phyloP scores from a whole-genome alignment of 1,139 yeast genomes.

The Scheffersomyces segobiensis region DNA sequence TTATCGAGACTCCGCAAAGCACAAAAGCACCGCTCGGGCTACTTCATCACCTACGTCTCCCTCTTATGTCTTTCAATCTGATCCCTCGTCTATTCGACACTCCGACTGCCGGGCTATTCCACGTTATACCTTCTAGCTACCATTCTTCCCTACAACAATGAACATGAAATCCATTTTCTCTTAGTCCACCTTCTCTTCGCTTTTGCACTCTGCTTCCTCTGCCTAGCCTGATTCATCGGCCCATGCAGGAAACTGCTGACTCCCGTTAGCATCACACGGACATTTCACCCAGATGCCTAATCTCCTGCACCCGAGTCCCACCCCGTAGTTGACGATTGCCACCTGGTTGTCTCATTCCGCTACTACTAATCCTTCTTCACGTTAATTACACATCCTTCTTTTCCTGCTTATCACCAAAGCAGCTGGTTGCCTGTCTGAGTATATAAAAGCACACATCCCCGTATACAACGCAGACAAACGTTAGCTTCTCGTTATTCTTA shows the following conservation, averaged over 20 bases:
- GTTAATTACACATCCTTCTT: not conserved
- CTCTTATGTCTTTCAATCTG: not conserved
- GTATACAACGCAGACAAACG: not conserved
- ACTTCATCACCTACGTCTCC: not conserved
- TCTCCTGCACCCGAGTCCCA: not conserved
- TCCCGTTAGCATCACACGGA: not conserved
- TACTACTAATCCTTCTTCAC: not conserved
- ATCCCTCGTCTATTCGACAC: not conserved
- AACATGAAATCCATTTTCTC: no score
- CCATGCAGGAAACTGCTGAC: not conserved
- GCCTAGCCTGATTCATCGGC: not conserved
- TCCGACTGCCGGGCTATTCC: not conserved
- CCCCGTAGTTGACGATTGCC: not conserved
- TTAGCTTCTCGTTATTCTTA: not conserved
- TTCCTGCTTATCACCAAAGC: not conserved
- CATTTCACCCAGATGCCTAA: not conserved
- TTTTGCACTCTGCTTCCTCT: not conserved
- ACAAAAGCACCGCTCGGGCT: no score
- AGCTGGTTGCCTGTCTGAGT: not conserved
- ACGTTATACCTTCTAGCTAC: not conserved
- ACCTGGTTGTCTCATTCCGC: not conserved
- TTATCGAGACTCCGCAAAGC: not conserved
- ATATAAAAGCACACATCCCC: not conserved
- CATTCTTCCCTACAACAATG: not conserved
- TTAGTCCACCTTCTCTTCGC: not conserved